These are phyloP conservation scores for Collybia sp. DNA, from an alignment of 768 basidiomycete species.

Conservation along the genomic window DNA sequence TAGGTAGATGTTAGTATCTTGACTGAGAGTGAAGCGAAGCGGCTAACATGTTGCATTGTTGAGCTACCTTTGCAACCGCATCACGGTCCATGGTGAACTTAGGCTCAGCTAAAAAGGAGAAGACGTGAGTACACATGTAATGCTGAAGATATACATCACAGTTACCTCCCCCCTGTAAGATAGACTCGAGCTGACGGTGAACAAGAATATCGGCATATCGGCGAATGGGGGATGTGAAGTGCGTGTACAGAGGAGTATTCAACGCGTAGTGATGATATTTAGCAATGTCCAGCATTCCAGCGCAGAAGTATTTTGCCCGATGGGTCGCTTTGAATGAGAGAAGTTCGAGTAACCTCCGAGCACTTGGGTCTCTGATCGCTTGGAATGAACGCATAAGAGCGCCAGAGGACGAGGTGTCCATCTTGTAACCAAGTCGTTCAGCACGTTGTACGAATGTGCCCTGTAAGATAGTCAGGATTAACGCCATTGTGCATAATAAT, in stretches of 20 bases:
- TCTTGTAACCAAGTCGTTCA: constrained; percentile 72
- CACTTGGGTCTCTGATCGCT: constrained; percentile 66
- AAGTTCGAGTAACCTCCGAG: constrained; percentile 75
- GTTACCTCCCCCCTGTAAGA: constrained; percentile 68
- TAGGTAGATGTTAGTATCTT: constrained; percentile 20
- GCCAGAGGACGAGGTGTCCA: constrained; percentile 78
- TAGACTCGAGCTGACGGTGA: constrained; percentile 93
- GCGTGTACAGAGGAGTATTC: constrained; percentile 87
- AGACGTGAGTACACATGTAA: constrained; percentile 1
- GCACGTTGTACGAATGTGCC: constrained; percentile 79
- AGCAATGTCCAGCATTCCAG: constrained; percentile 98
- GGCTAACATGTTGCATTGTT: constrained; percentile 93
- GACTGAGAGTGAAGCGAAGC: background rate
- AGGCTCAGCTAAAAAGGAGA: constrained; percentile 45
- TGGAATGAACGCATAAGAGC: constrained; percentile 83
- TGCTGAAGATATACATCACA: constrained; percentile 3
- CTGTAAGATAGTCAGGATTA: constrained; percentile 30
- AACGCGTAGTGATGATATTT: constrained; percentile 95
- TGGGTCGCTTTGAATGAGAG: constrained; percentile 90
- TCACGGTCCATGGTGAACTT: constrained; percentile 98
- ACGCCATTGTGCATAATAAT: background rate
- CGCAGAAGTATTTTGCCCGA: constrained; percentile 96
- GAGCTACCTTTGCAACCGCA: constrained; percentile 94
- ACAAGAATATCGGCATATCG: constrained; percentile 93
- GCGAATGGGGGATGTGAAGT: constrained; percentile 90